Base-by-base conservation (phyloP, 1,139 yeast species). In the Fermentozyma sake region DNA sequence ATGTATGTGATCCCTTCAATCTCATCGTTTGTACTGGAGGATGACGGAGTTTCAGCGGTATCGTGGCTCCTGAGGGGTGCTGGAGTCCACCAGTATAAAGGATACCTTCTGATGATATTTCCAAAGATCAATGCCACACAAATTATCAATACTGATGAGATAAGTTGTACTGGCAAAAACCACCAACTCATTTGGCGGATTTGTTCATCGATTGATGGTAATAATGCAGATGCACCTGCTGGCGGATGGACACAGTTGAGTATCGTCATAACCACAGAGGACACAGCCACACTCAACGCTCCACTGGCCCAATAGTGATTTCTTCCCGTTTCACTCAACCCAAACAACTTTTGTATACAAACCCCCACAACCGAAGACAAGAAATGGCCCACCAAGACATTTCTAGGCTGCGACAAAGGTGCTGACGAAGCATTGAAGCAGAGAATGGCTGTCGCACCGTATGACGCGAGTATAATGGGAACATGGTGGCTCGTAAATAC, bases 331-430 rank as follows among this genome's bases (percentile, higher is more conserved):
- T 42, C 39, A 22, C 65, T 54, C 23, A 72, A 48, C 39, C 50
- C 55, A 42, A 79, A 79, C 29, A 79, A 54, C 42, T 78, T 79
- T 33, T 64, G 66, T 15, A 79, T 50, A 34, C 77, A 61, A 1
- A 76, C 55, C 0, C 86, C 86, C 16, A 76, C 45, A 7, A 78
- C 26, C 0, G 81, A 55, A 4, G 78, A 52, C 3, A 76, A 16
- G 37, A 79, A 61, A 26, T 78, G 80, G 3, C 86, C 86, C 27
- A 70, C 30, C 5, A 79, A 34, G 0, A 79, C 58, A 46, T 71
- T 76, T 30, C 86, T 52, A 1, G 87, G 87, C 51, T 79, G 87
- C 1, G 84, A 77, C 27, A 79, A 54, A 1, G 87, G 86, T 0
- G 72, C 72, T 24, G 52, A 66, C 11, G 61, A 56, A 0, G 76